These are phyloP conservation scores for Mucor lusitanicus DNA, from an alignment of 371 early-diverging fungal species.

Conservation along the genomic window DNA sequence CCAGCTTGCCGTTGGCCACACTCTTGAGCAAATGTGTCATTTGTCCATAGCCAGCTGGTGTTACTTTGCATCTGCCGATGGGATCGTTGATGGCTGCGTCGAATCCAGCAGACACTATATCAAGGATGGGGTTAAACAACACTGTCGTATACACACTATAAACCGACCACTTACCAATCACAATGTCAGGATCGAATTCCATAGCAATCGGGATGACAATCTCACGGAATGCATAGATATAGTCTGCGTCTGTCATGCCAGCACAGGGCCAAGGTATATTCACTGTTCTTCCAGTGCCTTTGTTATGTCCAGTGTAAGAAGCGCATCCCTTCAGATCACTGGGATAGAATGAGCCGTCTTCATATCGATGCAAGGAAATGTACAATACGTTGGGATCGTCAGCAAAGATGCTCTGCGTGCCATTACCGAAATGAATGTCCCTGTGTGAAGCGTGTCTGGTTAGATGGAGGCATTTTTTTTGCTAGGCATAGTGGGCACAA, in stretches of 20 bases:
- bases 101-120: conserved; percentile 83
- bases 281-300: conserved; percentile 78
- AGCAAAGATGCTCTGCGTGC: conserved; percentile 83
- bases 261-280: conserved; percentile 87
- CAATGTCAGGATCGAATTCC: conserved; percentile 84
- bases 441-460: too few relatives aligned
- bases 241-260: conserved; percentile 87
- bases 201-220: conserved; percentile 81
- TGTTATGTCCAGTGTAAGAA: conserved; percentile 60
- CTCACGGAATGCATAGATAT: conserved; percentile 77
- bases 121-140: too few relatives aligned
- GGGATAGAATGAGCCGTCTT: conserved; percentile 81
- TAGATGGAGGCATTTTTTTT: too few relatives aligned
- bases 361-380: conserved; percentile 86
- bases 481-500: too few relatives aligned
- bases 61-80: conserved; percentile 82
- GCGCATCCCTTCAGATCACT: conserved; percentile 53
- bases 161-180: conserved; percentile 72
- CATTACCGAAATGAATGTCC: conserved; percentile 97
- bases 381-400: conserved; percentile 79
- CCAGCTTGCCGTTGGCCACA: conserved; percentile 74
- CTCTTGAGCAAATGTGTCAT: conserved; percentile 82
- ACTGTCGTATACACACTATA: too few relatives aligned
- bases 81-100: conserved; percentile 89
- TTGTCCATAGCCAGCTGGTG: conserved; percentile 82